These are phyloP conservation scores for Ceratocystis alfenasii DNA, from an alignment of 2,329 filamentous ascomycete species.

Conservation along the genomic window DNA sequence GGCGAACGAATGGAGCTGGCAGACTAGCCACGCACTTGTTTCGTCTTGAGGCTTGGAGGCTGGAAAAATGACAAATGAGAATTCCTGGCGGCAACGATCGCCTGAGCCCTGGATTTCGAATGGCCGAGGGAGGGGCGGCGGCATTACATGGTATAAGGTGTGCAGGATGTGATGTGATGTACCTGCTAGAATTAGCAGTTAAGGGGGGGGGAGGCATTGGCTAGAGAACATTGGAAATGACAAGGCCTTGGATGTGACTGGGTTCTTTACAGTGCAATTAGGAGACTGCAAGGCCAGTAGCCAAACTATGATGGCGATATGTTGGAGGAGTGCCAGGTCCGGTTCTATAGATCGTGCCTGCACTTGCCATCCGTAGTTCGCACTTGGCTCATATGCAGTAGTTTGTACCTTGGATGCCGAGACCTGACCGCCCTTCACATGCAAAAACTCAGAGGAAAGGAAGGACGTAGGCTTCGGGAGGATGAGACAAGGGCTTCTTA, in stretches of 20 bases:
- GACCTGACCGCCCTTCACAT: slow-evolving; percentile 7
- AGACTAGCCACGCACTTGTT: background rate
- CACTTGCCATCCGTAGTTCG: background rate
- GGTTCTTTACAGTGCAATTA: background rate
- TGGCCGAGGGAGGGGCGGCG: background rate
- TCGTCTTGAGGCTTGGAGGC: background rate
- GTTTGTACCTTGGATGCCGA: background rate
- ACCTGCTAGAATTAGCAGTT: background rate
- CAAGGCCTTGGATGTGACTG: background rate
- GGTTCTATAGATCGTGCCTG: background rate
- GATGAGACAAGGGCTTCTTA: background rate
- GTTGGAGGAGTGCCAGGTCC: background rate
- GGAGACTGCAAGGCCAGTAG: background rate
- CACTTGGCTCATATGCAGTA: background rate
- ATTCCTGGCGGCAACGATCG: background rate
- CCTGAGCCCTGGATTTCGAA: background rate
- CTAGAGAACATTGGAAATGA: background rate
- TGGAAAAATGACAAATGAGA: background rate
- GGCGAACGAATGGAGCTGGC: background rate
- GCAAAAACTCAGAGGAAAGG: background rate
- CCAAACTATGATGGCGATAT: no score
- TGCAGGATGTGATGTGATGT: background rate
- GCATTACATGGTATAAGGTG: background rate
- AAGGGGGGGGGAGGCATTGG: background rate
- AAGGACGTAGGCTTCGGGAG: slow-evolving; percentile 1